phyloP scores from a whole-genome alignment of 139 green algal genomes.

The Desmodesmus armatus region DNA sequence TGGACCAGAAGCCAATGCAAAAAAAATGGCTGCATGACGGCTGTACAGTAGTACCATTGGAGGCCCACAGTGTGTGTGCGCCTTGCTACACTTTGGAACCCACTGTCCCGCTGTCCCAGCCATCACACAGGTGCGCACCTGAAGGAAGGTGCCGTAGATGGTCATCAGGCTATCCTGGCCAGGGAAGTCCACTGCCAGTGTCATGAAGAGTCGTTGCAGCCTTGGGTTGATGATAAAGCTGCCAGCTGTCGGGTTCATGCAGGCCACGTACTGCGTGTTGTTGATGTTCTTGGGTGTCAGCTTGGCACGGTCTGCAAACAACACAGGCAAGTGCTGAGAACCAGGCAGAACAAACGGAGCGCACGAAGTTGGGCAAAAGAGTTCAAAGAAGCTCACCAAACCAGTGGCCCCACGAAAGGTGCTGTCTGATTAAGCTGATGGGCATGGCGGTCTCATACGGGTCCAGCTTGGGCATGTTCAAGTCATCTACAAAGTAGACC shows the following conservation, averaged over 20 bases:
- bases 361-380: too few relatives aligned
- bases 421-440: conserved; percentile 91
- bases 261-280: conserved; percentile 89
- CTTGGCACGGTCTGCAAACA: conserved; percentile 77
- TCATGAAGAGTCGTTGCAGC: conserved; percentile 94
- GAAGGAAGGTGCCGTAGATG: conserved; percentile 92
- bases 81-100: too few relatives aligned
- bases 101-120: too few relatives aligned
- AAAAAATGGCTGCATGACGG: too few relatives aligned
- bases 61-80: background rate
- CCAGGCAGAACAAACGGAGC: too few relatives aligned
- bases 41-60: background rate
- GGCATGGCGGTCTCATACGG: conserved; percentile 93
- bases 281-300: conserved; percentile 94
- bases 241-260: conserved; percentile 93
- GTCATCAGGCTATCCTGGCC: conserved; percentile 89
- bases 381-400: too few relatives aligned
- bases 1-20: too few relatives aligned
- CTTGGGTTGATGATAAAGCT: conserved; percentile 92
- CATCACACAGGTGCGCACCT: too few relatives aligned
- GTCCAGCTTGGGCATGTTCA: conserved; percentile 95
- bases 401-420: conserved; percentile 93
- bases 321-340: background rate
- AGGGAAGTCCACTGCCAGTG: conserved; percentile 90
- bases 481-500: conserved; percentile 93